Evolutionary conservation across 1,284 basidiomycete species (phyloP).

Genomic region (Ustilago sp.): DNA sequence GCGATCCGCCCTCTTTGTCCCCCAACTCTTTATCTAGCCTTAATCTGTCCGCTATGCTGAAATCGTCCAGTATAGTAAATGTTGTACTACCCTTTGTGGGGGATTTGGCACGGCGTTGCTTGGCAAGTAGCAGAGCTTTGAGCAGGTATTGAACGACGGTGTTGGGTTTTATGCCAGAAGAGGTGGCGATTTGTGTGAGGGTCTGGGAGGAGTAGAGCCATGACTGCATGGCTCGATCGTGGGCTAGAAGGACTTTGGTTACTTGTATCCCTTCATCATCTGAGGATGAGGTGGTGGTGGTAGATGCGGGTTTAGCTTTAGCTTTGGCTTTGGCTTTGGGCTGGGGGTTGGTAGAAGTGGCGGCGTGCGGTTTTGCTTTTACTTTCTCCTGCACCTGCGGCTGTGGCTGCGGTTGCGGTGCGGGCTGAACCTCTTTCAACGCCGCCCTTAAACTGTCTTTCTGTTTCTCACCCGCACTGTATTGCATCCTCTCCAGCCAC

Average conservation of each 20-base stretch:
- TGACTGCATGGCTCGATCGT: slow-evolving; percentile 28
- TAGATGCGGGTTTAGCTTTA: neutral
- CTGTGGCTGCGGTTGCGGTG: neutral
- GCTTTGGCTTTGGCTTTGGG: neutral
- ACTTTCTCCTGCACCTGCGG: neutral
- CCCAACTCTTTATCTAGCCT: slow-evolving; percentile 20
- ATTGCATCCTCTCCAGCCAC: slow-evolving; percentile 14
- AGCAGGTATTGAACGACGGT: slow-evolving; percentile 35
- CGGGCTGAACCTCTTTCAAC: slow-evolving; percentile 25
- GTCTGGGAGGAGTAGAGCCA: slow-evolving; percentile 31
- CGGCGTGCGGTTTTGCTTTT: neutral
- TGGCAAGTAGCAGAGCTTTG: slow-evolving; percentile 20
- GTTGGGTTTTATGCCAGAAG: slow-evolving; percentile 27
- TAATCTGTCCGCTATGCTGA: neutral
- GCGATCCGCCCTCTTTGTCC: neutral
- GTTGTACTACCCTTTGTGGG: neutral
- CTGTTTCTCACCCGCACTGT: slow-evolving; percentile 1
- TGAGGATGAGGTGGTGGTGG: neutral
- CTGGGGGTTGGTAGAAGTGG: neutral
- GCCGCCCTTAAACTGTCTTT: slow-evolving; percentile 14
- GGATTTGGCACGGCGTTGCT: neutral
- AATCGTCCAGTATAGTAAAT: slow-evolving; percentile 14
- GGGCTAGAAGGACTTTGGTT: slow-evolving; percentile 25
- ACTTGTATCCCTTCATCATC: slow-evolving; percentile 27
- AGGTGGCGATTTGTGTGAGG: slow-evolving; percentile 19